phyloP scores from a whole-genome alignment of 257 asterid genomes.

The Asclepias syriaca region DNA sequence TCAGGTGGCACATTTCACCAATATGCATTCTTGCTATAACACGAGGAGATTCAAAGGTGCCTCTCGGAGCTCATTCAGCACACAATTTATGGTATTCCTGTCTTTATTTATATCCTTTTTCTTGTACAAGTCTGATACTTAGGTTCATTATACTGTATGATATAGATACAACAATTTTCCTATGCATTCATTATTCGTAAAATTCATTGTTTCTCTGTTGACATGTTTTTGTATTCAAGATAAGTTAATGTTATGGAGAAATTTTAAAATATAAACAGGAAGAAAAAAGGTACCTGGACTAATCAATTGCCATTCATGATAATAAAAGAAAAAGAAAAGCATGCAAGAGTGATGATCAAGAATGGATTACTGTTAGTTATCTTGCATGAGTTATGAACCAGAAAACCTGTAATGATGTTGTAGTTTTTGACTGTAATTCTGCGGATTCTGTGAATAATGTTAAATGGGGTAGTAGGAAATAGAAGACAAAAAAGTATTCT shows the following conservation, averaged over 20 bases:
- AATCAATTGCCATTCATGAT: neutral
- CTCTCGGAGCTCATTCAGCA: neutral
- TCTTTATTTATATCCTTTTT: neutral
- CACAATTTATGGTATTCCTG: neutral
- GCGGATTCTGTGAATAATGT: neutral
- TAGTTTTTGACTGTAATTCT: neutral
- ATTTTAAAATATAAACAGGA: neutral
- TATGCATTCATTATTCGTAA: neutral
- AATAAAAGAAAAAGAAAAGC: neutral
- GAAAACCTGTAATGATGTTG: neutral
- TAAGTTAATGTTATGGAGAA: neutral
- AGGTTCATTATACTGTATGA: neutral
- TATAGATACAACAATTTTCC: neutral
- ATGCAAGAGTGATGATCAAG: neutral
- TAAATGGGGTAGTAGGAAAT: constrained; percentile 1
- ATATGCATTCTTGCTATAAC: constrained; percentile 2
- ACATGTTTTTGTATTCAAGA: neutral
- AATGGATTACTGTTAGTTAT: neutral
- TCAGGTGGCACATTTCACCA: neutral
- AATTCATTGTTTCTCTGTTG: neutral
- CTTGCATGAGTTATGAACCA: no score
- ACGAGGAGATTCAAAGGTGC: neutral
- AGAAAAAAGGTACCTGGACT: neutral
- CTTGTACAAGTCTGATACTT: no score
- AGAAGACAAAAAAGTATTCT: neutral